Evolutionary conservation across 2,329 filamentous ascomycete genomes (phyloP).

Genomic region (Elsinoe australis): DNA sequence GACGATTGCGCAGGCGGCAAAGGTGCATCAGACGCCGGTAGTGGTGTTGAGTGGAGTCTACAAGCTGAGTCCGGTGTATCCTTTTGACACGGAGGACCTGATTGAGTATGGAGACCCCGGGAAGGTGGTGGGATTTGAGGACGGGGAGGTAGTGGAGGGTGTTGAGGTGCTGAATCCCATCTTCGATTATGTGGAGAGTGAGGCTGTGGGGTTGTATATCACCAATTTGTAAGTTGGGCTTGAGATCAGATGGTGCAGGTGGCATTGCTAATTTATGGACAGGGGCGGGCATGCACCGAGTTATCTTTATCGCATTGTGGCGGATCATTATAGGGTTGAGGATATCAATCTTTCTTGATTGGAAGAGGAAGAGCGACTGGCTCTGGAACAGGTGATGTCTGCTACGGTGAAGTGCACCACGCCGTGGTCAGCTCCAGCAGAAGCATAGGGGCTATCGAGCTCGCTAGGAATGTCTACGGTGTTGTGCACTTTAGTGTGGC

Average conservation of each 20-base stretch:
- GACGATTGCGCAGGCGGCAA: constrained; percentile 76
- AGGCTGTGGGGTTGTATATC: constrained; percentile 71
- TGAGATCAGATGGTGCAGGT: too few species aligned
- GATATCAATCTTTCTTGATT: constrained; percentile 50
- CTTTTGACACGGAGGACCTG: constrained; percentile 70
- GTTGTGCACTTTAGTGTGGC: too few species aligned
- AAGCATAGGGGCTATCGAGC: too few species aligned
- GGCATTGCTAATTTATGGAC: constrained; percentile 13
- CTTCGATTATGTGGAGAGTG: constrained; percentile 73
- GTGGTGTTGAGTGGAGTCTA: constrained; percentile 87
- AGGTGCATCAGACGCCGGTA: constrained; percentile 72
- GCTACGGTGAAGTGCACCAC: too few species aligned
- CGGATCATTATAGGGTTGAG: constrained; percentile 67
- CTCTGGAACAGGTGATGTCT: too few species aligned
- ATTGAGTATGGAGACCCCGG: constrained; percentile 82
- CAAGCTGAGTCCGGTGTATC: constrained; percentile 84
- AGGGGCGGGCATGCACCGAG: constrained; percentile 62
- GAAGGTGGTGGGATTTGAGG: constrained; percentile 66
- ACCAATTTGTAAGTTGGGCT: constrained; percentile 70
- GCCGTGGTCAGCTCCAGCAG: too few species aligned
- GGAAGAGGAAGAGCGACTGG: too few species aligned
- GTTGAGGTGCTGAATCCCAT: constrained; percentile 71
- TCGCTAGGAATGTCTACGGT: too few species aligned
- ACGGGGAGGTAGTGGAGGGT: constrained; percentile 69
- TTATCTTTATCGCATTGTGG: constrained; percentile 64